A percentile compares a stretch with the other conserved stretches of the same genome.
phyloP scores from a whole-genome alignment of 1,284 basidiomycete species.

The Ustilago curta region DNA sequence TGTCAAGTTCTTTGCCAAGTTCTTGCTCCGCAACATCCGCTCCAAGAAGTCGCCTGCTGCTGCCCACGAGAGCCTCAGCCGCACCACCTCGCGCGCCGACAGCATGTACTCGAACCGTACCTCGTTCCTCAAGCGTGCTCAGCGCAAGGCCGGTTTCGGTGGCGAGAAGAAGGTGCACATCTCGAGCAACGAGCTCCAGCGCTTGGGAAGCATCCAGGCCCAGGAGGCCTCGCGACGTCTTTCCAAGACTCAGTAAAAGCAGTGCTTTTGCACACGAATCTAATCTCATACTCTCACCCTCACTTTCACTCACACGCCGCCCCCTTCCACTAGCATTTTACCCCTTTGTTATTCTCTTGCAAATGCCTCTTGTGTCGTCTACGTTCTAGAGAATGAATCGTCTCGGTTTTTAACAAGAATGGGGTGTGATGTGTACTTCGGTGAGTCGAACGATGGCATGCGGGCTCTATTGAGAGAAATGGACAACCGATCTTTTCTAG shows the following conservation, averaged over 20 bases:
- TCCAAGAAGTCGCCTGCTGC: constrained; percentile 71
- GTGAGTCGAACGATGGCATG: too few species aligned
- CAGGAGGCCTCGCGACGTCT: constrained; percentile 80
- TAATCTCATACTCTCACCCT: background rate
- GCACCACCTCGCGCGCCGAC: constrained; percentile 90
- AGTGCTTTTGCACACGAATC: background rate
- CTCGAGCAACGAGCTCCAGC: constrained; percentile 79
- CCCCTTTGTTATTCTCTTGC: background rate
- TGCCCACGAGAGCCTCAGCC: constrained; percentile 78
- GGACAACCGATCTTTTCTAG: too few species aligned
- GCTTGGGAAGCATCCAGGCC: constrained; percentile 86
- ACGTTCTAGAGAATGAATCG: constrained; percentile 3
- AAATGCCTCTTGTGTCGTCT: constrained; percentile 1
- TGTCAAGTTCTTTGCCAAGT: constrained; percentile 94
- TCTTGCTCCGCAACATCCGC: constrained; percentile 71
- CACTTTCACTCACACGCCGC: background rate
- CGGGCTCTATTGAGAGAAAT: too few species aligned
- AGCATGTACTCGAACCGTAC: constrained; percentile 93
- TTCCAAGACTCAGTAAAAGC: constrained; percentile 73
- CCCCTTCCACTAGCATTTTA: constrained; percentile 5
- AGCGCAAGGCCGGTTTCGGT: constrained; percentile 85
- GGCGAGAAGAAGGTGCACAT: constrained; percentile 77
- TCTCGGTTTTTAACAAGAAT: background rate
- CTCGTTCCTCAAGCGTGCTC: constrained; percentile 86
- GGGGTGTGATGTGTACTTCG: background rate